These are phyloP conservation scores for Jacaranda copaia DNA, from an alignment of 257 asterid species.

Conservation along the genomic window DNA sequence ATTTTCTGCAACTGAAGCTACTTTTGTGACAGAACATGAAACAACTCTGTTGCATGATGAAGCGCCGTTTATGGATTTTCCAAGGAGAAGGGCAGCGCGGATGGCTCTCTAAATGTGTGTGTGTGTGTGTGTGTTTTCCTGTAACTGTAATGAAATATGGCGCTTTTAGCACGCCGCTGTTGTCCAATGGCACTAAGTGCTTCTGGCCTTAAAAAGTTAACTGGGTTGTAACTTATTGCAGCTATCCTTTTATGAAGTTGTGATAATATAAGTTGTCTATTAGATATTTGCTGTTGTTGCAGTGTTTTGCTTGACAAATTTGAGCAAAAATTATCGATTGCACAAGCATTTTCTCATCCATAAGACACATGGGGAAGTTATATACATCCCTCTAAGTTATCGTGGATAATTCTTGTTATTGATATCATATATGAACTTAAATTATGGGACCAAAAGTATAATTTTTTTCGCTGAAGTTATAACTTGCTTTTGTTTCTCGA, in stretches of 20 bases:
- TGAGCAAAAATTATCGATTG: too few species aligned
- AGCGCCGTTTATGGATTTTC: conserved; percentile 26
- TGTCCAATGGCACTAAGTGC: not conserved
- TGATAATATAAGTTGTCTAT: not conserved
- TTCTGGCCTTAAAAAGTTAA: not conserved
- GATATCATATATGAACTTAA: too few species aligned
- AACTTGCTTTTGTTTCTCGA: conserved; percentile 1
- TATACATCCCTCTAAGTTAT: too few species aligned
- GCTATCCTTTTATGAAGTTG: conserved; percentile 26
- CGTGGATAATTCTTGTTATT: too few species aligned
- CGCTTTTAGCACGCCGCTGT: not conserved
- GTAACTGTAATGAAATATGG: conserved; percentile 2
- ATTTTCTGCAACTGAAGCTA: conserved; percentile 29
- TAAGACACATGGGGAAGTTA: too few species aligned
- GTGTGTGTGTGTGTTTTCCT: not conserved
- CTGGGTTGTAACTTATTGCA: conserved; percentile 4
- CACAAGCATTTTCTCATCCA: too few species aligned
- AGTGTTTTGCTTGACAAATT: too few species aligned
- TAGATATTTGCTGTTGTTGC: not conserved
- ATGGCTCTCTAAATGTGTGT: conserved; percentile 5
- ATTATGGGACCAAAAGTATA: too few species aligned
- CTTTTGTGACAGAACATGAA: conserved; percentile 23
- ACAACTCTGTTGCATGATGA: conserved; percentile 34
- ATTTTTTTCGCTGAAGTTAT: not conserved
- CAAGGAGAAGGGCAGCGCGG: conserved; percentile 22